Conservation (phyloP, 768 basidiomycete genomes). For the Xanthoconium stramineum region DNA sequence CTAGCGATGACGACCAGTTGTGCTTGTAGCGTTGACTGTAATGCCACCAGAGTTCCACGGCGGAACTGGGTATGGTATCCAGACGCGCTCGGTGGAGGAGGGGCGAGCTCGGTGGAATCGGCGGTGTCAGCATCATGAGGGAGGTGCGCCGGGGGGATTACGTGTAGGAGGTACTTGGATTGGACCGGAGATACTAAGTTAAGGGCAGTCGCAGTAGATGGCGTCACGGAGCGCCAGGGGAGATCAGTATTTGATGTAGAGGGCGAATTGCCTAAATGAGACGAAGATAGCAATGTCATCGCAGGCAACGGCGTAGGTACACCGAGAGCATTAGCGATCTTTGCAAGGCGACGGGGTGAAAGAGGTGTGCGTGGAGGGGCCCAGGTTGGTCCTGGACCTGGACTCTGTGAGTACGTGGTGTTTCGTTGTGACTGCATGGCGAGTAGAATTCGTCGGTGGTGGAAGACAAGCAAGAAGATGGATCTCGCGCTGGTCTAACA, state of each 20-base stretch:
- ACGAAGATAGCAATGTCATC: conserved; percentile 23
- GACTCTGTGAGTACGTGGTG: conserved; percentile 12
- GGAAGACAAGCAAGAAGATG: neutral
- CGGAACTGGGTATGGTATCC: conserved; percentile 79
- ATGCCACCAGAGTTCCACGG: conserved; percentile 82
- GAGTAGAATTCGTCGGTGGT: neutral
- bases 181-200: conserved; percentile 38
- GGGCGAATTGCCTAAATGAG: conserved; percentile 14
- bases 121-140: conserved; percentile 55
- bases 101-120: conserved; percentile 44
- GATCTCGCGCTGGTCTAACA: conserved; percentile 7
- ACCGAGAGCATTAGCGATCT: conserved; percentile 82
- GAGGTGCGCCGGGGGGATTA: conserved; percentile 73
- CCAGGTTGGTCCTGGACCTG: conserved; percentile 37
- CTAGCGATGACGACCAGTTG: conserved; percentile 87
- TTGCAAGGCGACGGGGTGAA: conserved; percentile 73
- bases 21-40: conserved; percentile 78
- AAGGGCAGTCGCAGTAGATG: conserved; percentile 41
- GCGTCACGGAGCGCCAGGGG: conserved; percentile 49
- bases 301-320: conserved; percentile 71
- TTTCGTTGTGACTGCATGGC: conserved; percentile 15
- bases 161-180: conserved; percentile 76
- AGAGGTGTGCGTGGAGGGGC: conserved; percentile 67
- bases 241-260: conserved; percentile 29
- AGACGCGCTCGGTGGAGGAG: conserved; percentile 55